Base-by-base conservation (phyloP, 73 alveolate species). In the Blepharisma japonicum region DNA sequence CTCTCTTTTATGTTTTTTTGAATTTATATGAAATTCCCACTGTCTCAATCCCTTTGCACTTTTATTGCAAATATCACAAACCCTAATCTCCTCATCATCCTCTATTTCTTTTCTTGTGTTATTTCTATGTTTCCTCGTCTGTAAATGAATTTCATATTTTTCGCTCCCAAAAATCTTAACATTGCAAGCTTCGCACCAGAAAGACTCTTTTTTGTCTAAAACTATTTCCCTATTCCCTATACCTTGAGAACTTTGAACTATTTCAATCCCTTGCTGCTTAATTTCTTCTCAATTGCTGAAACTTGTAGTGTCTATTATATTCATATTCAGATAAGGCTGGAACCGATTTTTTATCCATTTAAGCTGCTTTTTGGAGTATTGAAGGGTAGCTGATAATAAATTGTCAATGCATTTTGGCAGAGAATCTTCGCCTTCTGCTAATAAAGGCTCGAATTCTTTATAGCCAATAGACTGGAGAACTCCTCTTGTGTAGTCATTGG, bases 381-480 rank as follows among this genome's bases (percentile, higher is more conserved):
- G 32, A 6, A 84, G 48, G 9, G 94, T 87, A 6, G 66, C 55
- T 45, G 47, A 6, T 42, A 21, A 39, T 6, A 87, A 48, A 7
- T 51, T 27, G n/a, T 84, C 87, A 55, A 68, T 84, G 54, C 91
- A 81, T 11, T 77, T 39, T 23, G 56, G n/a, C 5, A 83, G 55
- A 25, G 38, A 21, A 2, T 18, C 8, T 71, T 11, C 6, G 11
- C 51, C 77, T 14, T 50, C 67, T 25, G 68, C n/a, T 76, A 81
- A 87, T 23, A 87, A 50, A 3, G 87, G 85, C 55, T 81, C 71
- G 74, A 90, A 92, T 56, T 92, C 95, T 79, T 89, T 90, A 80
- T 90, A 92, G 55, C 98, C 98, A 4, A 92, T 92, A 11, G 95
- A 56, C 76, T 89, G 80, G 11, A 92, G 83, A 5, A 87, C 92